phyloP scores from a whole-genome alignment of 768 basidiomycete genomes.

The Thelephora aurantiotincta region DNA sequence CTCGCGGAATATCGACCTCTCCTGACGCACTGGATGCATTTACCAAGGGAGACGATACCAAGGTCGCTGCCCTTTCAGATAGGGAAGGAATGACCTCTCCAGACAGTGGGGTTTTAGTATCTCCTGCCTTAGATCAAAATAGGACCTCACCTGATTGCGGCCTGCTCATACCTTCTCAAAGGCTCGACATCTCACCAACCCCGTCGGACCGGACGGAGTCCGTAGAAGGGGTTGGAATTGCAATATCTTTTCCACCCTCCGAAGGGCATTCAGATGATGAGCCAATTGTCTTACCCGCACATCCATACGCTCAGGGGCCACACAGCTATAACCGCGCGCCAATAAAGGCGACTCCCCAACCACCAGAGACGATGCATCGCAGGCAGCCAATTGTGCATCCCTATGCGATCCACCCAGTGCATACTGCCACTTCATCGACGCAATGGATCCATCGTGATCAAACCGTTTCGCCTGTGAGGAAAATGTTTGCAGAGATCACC shows the following conservation, averaged over 20 bases:
- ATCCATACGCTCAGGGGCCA: conserved; percentile 22
- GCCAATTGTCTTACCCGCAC: conserved; percentile 15
- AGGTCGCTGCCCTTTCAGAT: conserved; percentile 4
- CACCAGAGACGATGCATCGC: conserved; percentile 6
- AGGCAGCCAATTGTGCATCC: conserved; percentile 15
- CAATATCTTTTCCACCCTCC: conserved; percentile 23
- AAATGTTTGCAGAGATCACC: conserved; percentile 16
- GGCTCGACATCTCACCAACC: conserved; percentile 15
- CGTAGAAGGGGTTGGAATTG: conserved; percentile 26
- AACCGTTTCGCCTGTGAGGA: conserved; percentile 4
- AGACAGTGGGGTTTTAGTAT: background rate
- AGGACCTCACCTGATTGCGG: no score
- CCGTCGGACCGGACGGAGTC: conserved; percentile 15
- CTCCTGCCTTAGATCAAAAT: background rate
- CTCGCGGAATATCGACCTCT: background rate
- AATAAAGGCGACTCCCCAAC: background rate
- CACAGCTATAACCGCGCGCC: background rate
- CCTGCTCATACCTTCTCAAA: background rate
- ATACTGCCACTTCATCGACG: no score
- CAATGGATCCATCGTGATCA: background rate
- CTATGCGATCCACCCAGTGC: conserved; percentile 9
- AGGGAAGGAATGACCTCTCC: background rate
- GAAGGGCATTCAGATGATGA: conserved; percentile 11
- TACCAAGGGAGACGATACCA: background rate
- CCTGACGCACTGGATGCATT: background rate